A percentile compares a stretch with the other conserved stretches of the same genome.
phyloP scores from a whole-genome alignment of 352 stramenopile species.

The Peronosclerospora sorghi region DNA sequence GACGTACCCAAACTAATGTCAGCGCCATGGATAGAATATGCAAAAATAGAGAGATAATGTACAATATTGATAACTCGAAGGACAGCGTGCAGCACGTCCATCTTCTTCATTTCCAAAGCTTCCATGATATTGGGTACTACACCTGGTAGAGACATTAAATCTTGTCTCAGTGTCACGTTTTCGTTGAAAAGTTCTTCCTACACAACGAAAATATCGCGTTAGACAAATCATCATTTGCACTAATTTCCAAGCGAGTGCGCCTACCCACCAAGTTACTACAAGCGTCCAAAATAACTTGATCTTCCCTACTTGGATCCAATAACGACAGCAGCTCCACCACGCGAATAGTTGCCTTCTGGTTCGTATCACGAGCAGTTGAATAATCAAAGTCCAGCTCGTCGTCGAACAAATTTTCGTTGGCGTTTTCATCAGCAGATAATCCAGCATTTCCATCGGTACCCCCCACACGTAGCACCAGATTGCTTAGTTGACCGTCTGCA shows the following conservation, averaged over 20 bases:
- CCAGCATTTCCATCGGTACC: constrained; percentile 9
- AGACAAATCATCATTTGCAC: neutral
- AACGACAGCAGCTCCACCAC: constrained; percentile 68
- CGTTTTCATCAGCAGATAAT: constrained; percentile 22
- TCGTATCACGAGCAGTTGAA: constrained; percentile 51
- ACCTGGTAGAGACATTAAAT: constrained; percentile 85
- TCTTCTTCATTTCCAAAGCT: constrained; percentile 86
- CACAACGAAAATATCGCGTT: neutral
- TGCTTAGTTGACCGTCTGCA: constrained; percentile 8
- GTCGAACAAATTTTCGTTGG: constrained; percentile 61
- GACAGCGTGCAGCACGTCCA: constrained; percentile 76
- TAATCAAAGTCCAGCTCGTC: constrained; percentile 80
- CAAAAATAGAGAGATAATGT: neutral
- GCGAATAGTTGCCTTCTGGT: constrained; percentile 63
- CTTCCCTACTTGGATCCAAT: constrained; percentile 78
- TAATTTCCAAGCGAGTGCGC: neutral
- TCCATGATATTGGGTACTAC: constrained; percentile 90
- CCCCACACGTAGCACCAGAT: constrained; percentile 13
- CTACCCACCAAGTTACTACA: constrained; percentile 50
- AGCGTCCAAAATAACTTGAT: constrained; percentile 75
- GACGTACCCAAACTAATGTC: constrained; percentile 2
- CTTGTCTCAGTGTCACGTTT: constrained; percentile 53
- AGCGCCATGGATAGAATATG: neutral
- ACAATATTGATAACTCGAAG: constrained; percentile 83
- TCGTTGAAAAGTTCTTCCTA: constrained; percentile 75